phyloP scores from a whole-genome alignment of 1,284 basidiomycete genomes.

The Volvariella surrecta region DNA sequence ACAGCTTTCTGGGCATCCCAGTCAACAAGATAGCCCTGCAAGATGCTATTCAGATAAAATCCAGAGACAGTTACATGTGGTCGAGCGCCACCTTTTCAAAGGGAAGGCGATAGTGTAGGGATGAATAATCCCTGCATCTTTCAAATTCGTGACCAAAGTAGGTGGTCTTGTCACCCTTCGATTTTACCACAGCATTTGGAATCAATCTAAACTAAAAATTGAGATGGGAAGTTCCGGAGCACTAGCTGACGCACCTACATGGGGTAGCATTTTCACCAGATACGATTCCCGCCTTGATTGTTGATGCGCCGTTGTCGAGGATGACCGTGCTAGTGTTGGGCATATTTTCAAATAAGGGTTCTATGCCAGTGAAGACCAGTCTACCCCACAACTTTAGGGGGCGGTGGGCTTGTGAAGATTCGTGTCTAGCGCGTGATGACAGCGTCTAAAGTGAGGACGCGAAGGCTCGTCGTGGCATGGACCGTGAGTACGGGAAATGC shows the following conservation, averaged over 20 bases:
- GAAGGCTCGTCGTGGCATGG: too few relatives aligned
- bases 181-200: slow-evolving; percentile 73
- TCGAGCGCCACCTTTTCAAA: slow-evolving; percentile 67
- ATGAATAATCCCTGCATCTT: slow-evolving; percentile 67
- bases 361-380: too few relatives aligned
- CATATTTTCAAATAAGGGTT: too few relatives aligned
- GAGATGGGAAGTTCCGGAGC: slow-evolving; percentile 4
- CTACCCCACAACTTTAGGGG: too few relatives aligned
- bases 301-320: slow-evolving; percentile 80
- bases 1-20: slow-evolving; percentile 91
- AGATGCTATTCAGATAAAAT: slow-evolving; percentile 9
- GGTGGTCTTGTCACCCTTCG: slow-evolving; percentile 69
- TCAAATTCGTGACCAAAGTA: slow-evolving; percentile 81
- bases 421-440: too few relatives aligned
- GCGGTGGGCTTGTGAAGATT: too few relatives aligned
- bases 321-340: slow-evolving; percentile 30
- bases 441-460: too few relatives aligned
- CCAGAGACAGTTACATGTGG: slow-evolving; percentile 3
- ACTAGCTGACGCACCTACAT: slow-evolving; percentile 17
- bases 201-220: slow-evolving; percentile 42
- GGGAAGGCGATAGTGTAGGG: slow-evolving; percentile 73
- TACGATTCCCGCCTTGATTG: slow-evolving; percentile 67
- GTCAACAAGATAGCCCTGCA: slow-evolving; percentile 80
- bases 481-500: too few relatives aligned
- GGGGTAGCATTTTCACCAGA: slow-evolving; percentile 21